These are phyloP conservation scores for Coccomyxa sp. DNA, from an alignment of 139 green algal genomes.

Conservation along the genomic window DNA sequence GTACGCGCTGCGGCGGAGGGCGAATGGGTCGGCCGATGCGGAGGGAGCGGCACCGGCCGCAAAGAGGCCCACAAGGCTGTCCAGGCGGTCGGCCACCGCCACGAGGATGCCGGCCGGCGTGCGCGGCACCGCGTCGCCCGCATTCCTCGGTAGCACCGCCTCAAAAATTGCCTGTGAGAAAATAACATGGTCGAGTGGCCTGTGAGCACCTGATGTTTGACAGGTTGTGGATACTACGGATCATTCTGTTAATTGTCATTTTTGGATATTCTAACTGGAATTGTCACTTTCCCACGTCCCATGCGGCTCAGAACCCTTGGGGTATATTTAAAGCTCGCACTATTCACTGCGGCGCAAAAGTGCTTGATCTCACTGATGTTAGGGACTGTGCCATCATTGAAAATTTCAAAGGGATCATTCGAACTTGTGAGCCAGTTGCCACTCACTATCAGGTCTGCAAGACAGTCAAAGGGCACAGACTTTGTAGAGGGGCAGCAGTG, in stretches of 20 bases:
- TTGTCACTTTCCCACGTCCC: too few species aligned
- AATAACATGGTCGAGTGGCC: not conserved
- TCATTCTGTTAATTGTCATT: not conserved
- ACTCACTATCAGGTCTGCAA: too few species aligned
- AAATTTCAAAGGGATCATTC: too few species aligned
- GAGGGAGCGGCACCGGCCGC: slow-evolving; percentile 80
- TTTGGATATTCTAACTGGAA: too few species aligned
- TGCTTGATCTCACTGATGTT: too few species aligned
- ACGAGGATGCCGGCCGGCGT: slow-evolving; percentile 62
- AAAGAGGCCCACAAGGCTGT: slow-evolving; percentile 92
- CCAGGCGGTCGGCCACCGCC: slow-evolving; percentile 67
- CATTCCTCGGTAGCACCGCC: slow-evolving; percentile 69
- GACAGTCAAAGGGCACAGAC: not conserved
- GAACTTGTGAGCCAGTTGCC: too few species aligned
- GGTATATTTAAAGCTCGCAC: too few species aligned
- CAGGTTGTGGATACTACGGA: not conserved
- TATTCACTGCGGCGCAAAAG: too few species aligned
- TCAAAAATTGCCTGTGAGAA: slow-evolving; percentile 82
- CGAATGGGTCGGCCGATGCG: slow-evolving; percentile 88
- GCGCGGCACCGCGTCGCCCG: slow-evolving; percentile 71
- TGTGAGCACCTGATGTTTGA: not conserved
- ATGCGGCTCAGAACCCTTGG: too few species aligned
- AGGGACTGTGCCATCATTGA: too few species aligned
- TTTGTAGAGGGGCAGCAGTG: slow-evolving; percentile 8
- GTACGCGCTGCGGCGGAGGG: slow-evolving; percentile 86